phyloP scores from a whole-genome alignment of 1,284 basidiomycete genomes.

The Ceratobasidium sp. region DNA sequence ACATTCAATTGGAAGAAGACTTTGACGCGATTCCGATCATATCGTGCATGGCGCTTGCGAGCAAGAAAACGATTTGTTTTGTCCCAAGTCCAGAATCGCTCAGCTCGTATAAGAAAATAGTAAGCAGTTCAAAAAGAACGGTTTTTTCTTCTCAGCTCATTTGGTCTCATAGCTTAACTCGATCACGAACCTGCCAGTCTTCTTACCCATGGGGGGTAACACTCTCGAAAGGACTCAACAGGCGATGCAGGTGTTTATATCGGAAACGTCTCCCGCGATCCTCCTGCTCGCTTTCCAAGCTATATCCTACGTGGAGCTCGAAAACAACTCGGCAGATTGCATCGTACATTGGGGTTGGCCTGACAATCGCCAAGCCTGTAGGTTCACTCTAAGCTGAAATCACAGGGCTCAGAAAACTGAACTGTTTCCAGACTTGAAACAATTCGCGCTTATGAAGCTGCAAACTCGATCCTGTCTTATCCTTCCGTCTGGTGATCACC shows the following conservation, averaged over 20 bases:
- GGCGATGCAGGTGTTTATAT: background rate
- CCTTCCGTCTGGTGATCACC: constrained; percentile 1
- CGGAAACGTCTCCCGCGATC: background rate
- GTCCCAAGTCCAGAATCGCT: constrained; percentile 1
- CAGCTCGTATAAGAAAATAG: background rate
- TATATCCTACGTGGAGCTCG: background rate
- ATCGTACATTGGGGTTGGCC: constrained; percentile 27
- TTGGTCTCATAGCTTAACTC: background rate
- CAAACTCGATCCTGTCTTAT: constrained; percentile 12
- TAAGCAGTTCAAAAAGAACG: background rate
- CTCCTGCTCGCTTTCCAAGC: constrained; percentile 7
- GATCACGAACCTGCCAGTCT: constrained; percentile 4
- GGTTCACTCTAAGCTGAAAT: background rate
- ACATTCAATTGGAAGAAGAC: constrained; percentile 18
- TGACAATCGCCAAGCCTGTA: background rate
- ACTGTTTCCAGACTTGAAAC: background rate
- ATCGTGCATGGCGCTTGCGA: constrained; percentile 20
- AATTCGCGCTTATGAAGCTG: background rate
- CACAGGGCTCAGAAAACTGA: background rate
- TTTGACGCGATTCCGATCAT: constrained; percentile 13
- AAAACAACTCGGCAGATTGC: constrained; percentile 9
- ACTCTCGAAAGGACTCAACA: background rate
- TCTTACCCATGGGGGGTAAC: background rate
- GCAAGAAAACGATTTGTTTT: constrained; percentile 18
- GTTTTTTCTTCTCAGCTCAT: background rate